These are phyloP conservation scores for Coccomyxa sp. DNA, from an alignment of 139 green algal species.

Conservation along the genomic window DNA sequence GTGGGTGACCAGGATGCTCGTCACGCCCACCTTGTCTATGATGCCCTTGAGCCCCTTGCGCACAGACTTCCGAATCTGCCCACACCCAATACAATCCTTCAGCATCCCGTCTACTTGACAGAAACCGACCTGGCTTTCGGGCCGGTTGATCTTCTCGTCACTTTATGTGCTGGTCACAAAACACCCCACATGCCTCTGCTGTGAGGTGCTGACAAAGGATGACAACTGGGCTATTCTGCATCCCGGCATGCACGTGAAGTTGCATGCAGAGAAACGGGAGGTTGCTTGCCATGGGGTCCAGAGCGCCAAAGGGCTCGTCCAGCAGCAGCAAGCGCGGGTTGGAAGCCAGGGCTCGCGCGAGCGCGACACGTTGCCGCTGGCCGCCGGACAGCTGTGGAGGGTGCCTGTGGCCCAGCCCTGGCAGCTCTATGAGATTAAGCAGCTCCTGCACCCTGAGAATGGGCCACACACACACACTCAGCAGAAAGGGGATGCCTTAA, in stretches of 20 bases:
- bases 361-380: slow-evolving; percentile 49
- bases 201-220: too few species aligned
- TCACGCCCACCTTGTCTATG: slow-evolving; percentile 64
- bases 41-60: slow-evolving; percentile 61
- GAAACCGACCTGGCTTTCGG: too few species aligned
- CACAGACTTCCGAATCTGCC: slow-evolving; percentile 60
- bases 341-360: slow-evolving; percentile 54
- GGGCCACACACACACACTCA: not conserved
- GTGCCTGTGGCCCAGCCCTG: slow-evolving; percentile 55
- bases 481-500: not conserved
- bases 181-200: too few species aligned
- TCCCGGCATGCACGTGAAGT: too few species aligned
- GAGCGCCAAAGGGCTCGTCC: slow-evolving; percentile 82
- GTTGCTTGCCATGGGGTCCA: slow-evolving; percentile 56
- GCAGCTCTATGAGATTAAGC: slow-evolving; percentile 76
- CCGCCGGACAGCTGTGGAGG: slow-evolving; percentile 70
- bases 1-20: slow-evolving; percentile 86
- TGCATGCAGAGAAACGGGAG: too few species aligned
- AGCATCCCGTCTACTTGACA: not conserved
- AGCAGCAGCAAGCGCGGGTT: slow-evolving; percentile 73
- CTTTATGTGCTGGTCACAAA: too few species aligned
- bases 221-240: too few species aligned
- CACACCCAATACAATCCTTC: not conserved
- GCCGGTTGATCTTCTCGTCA: too few species aligned
- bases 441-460: slow-evolving; percentile 62